These are phyloP conservation scores for Colletotrichum spaethianum DNA, from an alignment of 2,329 filamentous ascomycete genomes.

Conservation along the genomic window DNA sequence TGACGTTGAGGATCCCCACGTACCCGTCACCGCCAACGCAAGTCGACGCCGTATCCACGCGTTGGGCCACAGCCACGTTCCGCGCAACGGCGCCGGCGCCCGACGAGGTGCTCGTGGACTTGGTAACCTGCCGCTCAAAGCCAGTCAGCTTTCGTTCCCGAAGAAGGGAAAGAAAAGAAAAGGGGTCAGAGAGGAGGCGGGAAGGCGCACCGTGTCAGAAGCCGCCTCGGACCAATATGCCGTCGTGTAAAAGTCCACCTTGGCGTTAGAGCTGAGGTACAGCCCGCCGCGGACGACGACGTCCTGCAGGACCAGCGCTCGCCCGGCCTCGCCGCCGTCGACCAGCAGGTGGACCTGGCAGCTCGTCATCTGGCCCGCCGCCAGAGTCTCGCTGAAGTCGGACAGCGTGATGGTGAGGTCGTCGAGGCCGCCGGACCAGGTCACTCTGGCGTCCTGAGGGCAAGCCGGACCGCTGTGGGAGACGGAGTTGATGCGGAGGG, in stretches of 20 bases:
- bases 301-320: conserved; percentile 31
- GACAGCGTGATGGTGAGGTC: conserved; percentile 56
- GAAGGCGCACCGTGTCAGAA: conserved; percentile 22
- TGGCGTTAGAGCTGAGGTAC: conserved; percentile 30
- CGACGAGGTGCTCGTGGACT: conserved; percentile 22
- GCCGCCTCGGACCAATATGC: conserved; percentile 37
- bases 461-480: conserved; percentile 35
- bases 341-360: conserved; percentile 37
- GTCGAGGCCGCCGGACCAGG: conserved; percentile 41
- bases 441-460: conserved; percentile 28
- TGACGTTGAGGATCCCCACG: conserved; percentile 42
- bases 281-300: conserved; percentile 31
- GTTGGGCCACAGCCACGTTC: conserved; percentile 36
- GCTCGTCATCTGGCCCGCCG: conserved; percentile 49
- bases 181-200: not conserved
- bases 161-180: not conserved
- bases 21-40: conserved; percentile 34
- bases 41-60: conserved; percentile 30
- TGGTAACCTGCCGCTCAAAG: conserved; percentile 13
- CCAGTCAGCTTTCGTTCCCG: not conserved
- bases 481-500: conserved; percentile 23
- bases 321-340: conserved; percentile 33
- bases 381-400: conserved; percentile 54
- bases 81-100: conserved; percentile 13
- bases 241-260: conserved; percentile 32